Evolutionary conservation across 805 yeast genomes (phyloP).

Genomic region (Yarrowia sp.): DNA sequence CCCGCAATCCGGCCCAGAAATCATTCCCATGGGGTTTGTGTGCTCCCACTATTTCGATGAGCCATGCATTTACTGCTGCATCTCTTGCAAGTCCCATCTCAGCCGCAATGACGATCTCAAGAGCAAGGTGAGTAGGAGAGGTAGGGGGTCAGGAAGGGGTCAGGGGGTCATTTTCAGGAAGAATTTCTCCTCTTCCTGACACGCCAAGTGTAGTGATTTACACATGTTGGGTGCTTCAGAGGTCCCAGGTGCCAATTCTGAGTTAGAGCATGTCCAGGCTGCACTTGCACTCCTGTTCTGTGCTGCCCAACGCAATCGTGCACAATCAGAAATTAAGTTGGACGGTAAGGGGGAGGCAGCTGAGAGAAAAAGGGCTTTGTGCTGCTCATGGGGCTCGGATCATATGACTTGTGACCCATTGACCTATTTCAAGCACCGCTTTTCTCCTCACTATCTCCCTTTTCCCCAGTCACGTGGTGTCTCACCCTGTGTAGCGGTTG

Average conservation of each 20-base stretch:
- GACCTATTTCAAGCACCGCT: neutral
- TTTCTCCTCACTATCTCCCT: neutral
- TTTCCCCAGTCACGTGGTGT: slow-evolving; percentile 22
- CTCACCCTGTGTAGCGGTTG: slow-evolving; percentile 16
- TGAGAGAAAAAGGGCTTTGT: neutral
- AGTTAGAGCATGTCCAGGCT: too few relatives aligned
- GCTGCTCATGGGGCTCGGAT: neutral
- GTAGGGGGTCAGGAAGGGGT: neutral
- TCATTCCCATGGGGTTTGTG: slow-evolving; percentile 55
- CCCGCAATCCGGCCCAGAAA: neutral
- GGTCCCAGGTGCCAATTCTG: too few relatives aligned
- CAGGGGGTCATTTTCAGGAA: too few relatives aligned
- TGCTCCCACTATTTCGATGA: slow-evolving; percentile 54
- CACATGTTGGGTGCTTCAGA: too few relatives aligned
- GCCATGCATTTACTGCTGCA: slow-evolving; percentile 52
- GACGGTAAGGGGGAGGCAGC: neutral
- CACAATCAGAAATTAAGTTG: slow-evolving; percentile 36
- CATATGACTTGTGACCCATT: too few relatives aligned
- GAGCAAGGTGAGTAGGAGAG: slow-evolving; percentile 50
- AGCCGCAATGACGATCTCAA: slow-evolving; percentile 51
- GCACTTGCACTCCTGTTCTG: too few relatives aligned
- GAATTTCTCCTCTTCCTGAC: too few relatives aligned
- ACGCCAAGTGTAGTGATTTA: too few relatives aligned
- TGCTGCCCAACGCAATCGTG: slow-evolving; percentile 38
- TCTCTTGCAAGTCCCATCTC: slow-evolving; percentile 54